phyloP scores from a whole-genome alignment of 345 rosid species.

The Capsella bursapastoris region DNA sequence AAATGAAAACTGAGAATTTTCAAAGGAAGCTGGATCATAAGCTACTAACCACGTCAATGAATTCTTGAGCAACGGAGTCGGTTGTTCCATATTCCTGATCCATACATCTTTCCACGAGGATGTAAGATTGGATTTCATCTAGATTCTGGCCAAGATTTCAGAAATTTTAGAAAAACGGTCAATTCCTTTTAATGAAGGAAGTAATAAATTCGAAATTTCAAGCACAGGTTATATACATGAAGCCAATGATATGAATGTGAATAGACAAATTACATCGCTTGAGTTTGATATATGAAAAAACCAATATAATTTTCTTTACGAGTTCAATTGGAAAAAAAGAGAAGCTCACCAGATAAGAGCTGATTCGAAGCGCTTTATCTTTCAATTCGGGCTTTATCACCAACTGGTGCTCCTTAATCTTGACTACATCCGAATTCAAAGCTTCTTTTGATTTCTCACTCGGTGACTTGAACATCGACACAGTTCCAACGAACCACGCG shows the following conservation, averaged over 20 bases:
- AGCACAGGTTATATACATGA: background rate
- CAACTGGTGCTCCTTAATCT: slow-evolving; percentile 63
- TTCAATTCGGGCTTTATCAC: slow-evolving; percentile 61
- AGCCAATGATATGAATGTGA: background rate
- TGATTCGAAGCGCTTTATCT: slow-evolving; percentile 69
- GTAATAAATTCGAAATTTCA: background rate
- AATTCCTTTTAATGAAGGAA: background rate
- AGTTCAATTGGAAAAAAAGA: background rate
- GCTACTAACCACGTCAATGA: slow-evolving; percentile 64
- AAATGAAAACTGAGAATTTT: background rate
- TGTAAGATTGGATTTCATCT: slow-evolving; percentile 90
- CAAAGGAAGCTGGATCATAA: slow-evolving; percentile 16
- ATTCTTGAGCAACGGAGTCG: slow-evolving; percentile 57
- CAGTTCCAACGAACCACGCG: slow-evolving; percentile 68
- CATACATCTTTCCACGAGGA: slow-evolving; percentile 70
- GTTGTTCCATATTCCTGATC: slow-evolving; percentile 46
- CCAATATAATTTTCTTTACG: background rate
- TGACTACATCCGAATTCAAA: slow-evolving; percentile 59
- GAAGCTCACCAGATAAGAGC: slow-evolving; percentile 68
- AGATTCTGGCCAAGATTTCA: slow-evolving; percentile 60
- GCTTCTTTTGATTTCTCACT: slow-evolving; percentile 74
- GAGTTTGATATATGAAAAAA: background rate
- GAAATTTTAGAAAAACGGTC: background rate
- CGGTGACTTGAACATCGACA: slow-evolving; percentile 64
- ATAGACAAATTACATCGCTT: background rate